These are phyloP conservation scores for Pseudopithomyces maydicus DNA, from an alignment of 2,329 filamentous ascomycete genomes.

Conservation along the genomic window DNA sequence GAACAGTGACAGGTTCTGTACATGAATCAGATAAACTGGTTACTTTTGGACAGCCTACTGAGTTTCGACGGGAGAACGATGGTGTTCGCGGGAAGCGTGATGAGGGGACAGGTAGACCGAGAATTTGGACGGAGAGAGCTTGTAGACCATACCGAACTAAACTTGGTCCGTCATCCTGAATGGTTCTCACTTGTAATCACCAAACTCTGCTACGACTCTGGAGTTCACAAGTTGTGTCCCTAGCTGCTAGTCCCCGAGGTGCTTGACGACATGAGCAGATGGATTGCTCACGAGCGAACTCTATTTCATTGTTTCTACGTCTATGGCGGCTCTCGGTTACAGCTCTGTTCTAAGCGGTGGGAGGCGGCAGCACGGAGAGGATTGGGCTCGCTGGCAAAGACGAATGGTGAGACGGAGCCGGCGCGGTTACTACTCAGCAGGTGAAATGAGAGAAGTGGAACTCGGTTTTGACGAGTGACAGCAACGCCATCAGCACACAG, in stretches of 20 bases:
- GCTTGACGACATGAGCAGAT: neutral
- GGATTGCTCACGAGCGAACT: neutral
- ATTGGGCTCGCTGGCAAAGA: neutral
- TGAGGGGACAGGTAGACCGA: too few relatives aligned
- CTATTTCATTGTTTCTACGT: neutral
- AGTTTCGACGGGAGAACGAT: neutral
- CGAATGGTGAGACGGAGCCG: constrained; percentile 4
- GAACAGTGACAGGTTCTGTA: neutral
- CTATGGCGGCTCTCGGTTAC: neutral
- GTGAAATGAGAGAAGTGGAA: constrained; percentile 6
- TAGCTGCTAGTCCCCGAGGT: neutral
- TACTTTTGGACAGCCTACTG: neutral
- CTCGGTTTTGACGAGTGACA: constrained; percentile 4
- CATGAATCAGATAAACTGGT: neutral
- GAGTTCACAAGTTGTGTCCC: neutral
- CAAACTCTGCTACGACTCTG: neutral
- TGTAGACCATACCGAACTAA: neutral
- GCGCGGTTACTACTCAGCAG: neutral
- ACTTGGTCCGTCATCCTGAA: neutral
- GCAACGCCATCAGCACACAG: neutral
- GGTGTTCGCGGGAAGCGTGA: neutral
- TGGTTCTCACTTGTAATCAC: neutral
- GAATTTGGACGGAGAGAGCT: neutral
- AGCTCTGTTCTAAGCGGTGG: neutral
- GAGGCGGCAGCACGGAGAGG: neutral